These are phyloP conservation scores for Botrytis squamosa DNA, from an alignment of 2,329 filamentous ascomycete genomes.

Conservation along the genomic window DNA sequence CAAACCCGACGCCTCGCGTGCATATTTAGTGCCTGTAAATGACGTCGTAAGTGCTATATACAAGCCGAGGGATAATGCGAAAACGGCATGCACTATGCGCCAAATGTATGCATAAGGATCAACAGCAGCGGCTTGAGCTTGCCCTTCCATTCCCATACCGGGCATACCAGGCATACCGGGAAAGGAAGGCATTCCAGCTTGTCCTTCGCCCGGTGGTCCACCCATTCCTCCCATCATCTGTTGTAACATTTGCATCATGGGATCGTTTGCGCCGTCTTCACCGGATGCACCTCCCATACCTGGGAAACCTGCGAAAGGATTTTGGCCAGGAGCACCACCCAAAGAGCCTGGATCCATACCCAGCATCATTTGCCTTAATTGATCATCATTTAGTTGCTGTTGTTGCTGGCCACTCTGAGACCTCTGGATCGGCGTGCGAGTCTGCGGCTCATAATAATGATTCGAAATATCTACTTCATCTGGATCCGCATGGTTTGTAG, in stretches of 20 bases:
- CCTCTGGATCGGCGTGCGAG: constrained; percentile 42
- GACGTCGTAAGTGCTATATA: constrained; percentile 68
- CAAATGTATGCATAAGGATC: constrained; percentile 56
- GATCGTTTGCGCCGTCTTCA: constrained; percentile 49
- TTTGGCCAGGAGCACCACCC: constrained; percentile 29
- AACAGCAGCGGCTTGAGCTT: constrained; percentile 39
- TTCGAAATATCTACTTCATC: constrained; percentile 76
- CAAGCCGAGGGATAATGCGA: constrained; percentile 66
- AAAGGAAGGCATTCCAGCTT: constrained; percentile 40
- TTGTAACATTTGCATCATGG: constrained; percentile 72
- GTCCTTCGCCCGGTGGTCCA: constrained; percentile 39
- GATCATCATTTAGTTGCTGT: constrained; percentile 52
- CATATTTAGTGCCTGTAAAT: constrained; percentile 64
- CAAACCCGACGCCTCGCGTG: constrained; percentile 34
- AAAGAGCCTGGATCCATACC: constrained; percentile 48
- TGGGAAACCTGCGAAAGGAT: constrained; percentile 28
- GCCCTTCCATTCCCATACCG: constrained; percentile 15
- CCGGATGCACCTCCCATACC: constrained; percentile 33
- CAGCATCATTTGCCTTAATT: constrained; percentile 64
- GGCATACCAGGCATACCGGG: constrained; percentile 42
- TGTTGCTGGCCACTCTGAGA: constrained; percentile 34
- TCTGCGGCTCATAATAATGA: constrained; percentile 62
- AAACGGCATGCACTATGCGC: constrained; percentile 71
- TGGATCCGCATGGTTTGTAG: constrained; percentile 51
- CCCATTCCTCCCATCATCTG: constrained; percentile 62